Evolutionary conservation across 371 early-diverging fungal genomes (phyloP).

Genomic region (Lichtheimia corymbifera): DNA sequence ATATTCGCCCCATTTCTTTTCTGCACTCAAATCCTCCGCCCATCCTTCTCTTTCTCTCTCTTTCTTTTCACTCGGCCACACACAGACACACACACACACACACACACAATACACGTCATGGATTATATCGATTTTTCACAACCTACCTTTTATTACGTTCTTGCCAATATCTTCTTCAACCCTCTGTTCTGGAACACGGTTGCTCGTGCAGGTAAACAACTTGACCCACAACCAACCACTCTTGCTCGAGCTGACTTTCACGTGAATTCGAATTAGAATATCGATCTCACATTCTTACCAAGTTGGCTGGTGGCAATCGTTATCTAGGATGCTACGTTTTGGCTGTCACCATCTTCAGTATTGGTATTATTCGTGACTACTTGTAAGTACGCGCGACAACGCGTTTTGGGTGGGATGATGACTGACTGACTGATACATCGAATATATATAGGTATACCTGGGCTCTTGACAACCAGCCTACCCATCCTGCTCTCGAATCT

Average conservation of each 20-base stretch:
- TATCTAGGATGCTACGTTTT: slow-evolving; percentile 79
- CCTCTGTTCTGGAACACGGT: slow-evolving; percentile 91
- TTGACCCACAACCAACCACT: not conserved
- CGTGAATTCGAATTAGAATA: slow-evolving; percentile 59
- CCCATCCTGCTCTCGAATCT: slow-evolving; percentile 49
- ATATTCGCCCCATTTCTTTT: slow-evolving; percentile 3
- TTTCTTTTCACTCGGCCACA: no score
- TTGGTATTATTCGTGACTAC: slow-evolving; percentile 83
- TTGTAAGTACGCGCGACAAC: slow-evolving; percentile 52
- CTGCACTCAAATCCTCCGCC: not conserved
- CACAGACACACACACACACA: not conserved
- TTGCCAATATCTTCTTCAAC: slow-evolving; percentile 81
- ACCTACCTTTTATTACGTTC: slow-evolving; percentile 66
- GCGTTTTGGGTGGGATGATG: not conserved
- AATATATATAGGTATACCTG: slow-evolving; percentile 50
- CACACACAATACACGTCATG: slow-evolving; percentile 10
- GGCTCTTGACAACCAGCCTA: slow-evolving; percentile 74
- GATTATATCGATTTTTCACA: slow-evolving; percentile 60
- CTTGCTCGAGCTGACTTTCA: not conserved
- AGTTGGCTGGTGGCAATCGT: slow-evolving; percentile 68
- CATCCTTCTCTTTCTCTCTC: not conserved
- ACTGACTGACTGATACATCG: not conserved
- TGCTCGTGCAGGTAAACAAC: slow-evolving; percentile 68
- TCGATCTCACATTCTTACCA: slow-evolving; percentile 68
- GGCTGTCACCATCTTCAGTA: slow-evolving; percentile 77